These are phyloP conservation scores for Harrya chromipes DNA, from an alignment of 768 basidiomycete genomes.

Conservation along the genomic window DNA sequence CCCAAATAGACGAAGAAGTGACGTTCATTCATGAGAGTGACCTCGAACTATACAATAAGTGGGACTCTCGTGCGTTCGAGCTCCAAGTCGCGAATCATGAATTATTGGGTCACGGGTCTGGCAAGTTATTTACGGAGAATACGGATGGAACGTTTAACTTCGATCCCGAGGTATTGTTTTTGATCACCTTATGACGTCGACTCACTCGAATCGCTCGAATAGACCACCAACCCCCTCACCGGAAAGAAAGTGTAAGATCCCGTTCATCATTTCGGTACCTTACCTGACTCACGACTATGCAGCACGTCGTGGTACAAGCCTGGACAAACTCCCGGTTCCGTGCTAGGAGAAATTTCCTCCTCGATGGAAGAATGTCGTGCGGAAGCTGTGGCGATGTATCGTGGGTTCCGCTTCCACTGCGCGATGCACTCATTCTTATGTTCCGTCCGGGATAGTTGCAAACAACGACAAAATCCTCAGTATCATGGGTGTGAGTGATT, in stretches of 20 bases:
- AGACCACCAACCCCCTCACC: conserved; percentile 82
- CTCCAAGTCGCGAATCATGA: conserved; percentile 92
- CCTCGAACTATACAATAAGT: conserved; percentile 65
- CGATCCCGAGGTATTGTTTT: conserved; percentile 56
- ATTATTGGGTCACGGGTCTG: conserved; percentile 80
- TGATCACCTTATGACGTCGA: neutral
- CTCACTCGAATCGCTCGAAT: conserved; percentile 3
- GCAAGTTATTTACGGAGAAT: conserved; percentile 77
- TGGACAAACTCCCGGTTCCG: conserved; percentile 79
- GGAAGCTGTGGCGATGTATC: conserved; percentile 79
- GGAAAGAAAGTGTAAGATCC: conserved; percentile 62
- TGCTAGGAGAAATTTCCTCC: conserved; percentile 83
- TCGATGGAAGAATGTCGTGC: conserved; percentile 95
- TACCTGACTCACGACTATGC: neutral
- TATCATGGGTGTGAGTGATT: conserved; percentile 66
- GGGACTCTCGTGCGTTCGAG: conserved; percentile 79
- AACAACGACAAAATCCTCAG: conserved; percentile 72
- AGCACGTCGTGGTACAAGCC: conserved; percentile 87
- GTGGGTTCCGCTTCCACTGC: conserved; percentile 40
- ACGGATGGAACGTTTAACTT: conserved; percentile 80
- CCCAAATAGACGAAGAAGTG: conserved; percentile 60
- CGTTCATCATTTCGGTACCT: neutral
- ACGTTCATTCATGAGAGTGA: conserved; percentile 85
- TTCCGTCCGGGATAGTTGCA: conserved; percentile 45
- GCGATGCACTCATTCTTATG: neutral